phyloP scores from a whole-genome alignment of 2,329 filamentous ascomycete genomes.

The Elsinoe australis region DNA sequence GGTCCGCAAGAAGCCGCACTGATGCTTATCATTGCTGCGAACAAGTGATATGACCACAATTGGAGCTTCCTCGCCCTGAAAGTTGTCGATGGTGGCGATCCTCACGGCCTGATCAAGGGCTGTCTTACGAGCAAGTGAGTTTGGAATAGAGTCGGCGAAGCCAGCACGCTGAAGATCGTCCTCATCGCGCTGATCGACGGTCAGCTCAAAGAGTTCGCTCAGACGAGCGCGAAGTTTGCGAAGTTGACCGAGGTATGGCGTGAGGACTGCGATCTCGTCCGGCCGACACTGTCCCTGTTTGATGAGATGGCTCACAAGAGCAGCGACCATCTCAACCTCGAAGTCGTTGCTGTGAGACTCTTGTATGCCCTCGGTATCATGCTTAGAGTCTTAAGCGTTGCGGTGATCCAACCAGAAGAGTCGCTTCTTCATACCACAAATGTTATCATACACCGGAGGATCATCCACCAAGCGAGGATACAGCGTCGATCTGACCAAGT shows the following conservation, averaged over 20 bases:
- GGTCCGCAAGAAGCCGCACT: constrained; percentile 58
- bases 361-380: constrained; percentile 27
- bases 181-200: constrained; percentile 55
- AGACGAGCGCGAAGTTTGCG: constrained; percentile 44
- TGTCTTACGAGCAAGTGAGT: constrained; percentile 9
- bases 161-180: constrained; percentile 39
- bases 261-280: constrained; percentile 62
- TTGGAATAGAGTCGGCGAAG: neutral
- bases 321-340: constrained; percentile 57
- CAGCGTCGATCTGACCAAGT: constrained; percentile 49
- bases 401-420: constrained; percentile 58
- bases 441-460: constrained; percentile 39
- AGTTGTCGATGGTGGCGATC: constrained; percentile 45
- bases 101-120: constrained; percentile 14
- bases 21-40: constrained; percentile 54
- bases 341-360: constrained; percentile 48
- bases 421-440: constrained; percentile 47
- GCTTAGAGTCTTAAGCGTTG: constrained; percentile 37
- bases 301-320: constrained; percentile 57
- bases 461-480: constrained; percentile 53
- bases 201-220: constrained; percentile 49
- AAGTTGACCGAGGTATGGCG: constrained; percentile 55
- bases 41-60: constrained; percentile 64
- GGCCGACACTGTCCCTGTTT: constrained; percentile 54
- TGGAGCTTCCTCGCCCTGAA: constrained; percentile 69